Evolutionary conservation across 2,329 filamentous ascomycete genomes (phyloP).

Genomic region (Neopestalotiopsis sp.): DNA sequence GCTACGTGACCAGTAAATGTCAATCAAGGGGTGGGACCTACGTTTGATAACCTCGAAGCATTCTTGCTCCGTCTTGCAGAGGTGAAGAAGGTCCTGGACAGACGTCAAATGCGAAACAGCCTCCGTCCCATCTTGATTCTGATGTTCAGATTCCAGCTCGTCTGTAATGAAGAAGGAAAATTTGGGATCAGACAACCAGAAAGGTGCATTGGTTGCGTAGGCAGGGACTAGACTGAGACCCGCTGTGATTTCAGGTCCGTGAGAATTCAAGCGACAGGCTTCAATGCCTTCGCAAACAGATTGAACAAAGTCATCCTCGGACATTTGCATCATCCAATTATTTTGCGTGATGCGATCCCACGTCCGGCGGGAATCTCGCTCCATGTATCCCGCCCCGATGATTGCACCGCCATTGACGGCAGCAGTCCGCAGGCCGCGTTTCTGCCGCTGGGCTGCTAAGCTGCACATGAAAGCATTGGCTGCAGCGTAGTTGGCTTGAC

Average conservation of each 20-base stretch:
- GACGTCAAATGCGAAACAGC: not conserved
- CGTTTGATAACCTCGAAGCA: constrained; percentile 8
- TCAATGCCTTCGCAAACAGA: constrained; percentile 20
- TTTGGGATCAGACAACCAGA: constrained; percentile 24
- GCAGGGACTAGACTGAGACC: constrained; percentile 12
- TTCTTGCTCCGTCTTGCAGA: not conserved
- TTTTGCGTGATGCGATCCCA: not conserved
- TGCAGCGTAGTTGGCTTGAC: constrained; percentile 49
- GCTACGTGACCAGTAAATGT: not conserved
- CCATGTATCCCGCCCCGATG: constrained; percentile 23
- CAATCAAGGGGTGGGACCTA: not conserved
- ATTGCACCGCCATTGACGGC: constrained; percentile 44
- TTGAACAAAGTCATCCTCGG: constrained; percentile 9
- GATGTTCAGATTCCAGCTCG: not conserved
- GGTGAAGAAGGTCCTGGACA: constrained; percentile 7
- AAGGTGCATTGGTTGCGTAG: constrained; percentile 17
- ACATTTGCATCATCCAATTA: not conserved
- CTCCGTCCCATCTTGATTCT: not conserved
- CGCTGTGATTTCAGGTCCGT: constrained; percentile 26
- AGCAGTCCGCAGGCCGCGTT: constrained; percentile 42
- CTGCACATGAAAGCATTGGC: constrained; percentile 38
- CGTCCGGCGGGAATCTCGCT: constrained; percentile 7
- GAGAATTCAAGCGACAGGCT: constrained; percentile 17
- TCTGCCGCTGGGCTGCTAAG: constrained; percentile 22
- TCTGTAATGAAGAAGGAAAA: constrained; percentile 24